Evolutionary conservation across 257 asterid genomes (phyloP).

Genomic region (Ilex asprella): DNA sequence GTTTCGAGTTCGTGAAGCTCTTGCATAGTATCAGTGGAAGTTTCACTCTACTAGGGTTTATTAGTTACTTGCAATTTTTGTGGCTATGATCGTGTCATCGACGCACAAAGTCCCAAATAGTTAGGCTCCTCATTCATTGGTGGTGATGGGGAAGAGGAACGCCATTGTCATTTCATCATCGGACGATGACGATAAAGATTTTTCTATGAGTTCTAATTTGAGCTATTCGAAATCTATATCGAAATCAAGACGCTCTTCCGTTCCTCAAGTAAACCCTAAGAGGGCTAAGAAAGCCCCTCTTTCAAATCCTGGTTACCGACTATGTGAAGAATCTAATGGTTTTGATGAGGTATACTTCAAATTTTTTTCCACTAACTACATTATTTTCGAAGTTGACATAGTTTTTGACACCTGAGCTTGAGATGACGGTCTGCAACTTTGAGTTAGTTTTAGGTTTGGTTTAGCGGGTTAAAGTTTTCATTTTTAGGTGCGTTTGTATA

Average conservation of each 20-base stretch:
- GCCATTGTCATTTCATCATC: constrained; percentile 54
- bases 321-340: constrained; percentile 24
- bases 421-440: no score
- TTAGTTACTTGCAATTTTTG: no score
- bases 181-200: constrained; percentile 38
- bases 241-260: constrained; percentile 25
- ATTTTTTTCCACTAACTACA: not conserved
- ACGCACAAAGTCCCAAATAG: no score
- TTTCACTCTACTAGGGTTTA: no score
- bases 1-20: no score
- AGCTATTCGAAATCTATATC: constrained; percentile 19
- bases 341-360: constrained; percentile 45
- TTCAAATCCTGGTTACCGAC: constrained; percentile 33
- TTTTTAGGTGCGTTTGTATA: no score
- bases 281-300: constrained; percentile 40
- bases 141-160: constrained; percentile 66
- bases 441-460: no score
- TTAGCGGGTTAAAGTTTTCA: no score
- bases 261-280: constrained; percentile 48
- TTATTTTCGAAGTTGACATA: not conserved
- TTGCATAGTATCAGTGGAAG: no score
- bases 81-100: no score
- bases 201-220: constrained; percentile 17
- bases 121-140: not conserved
- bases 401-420: not conserved